Percentiles rank a stretch among this genome's conserved stretches.
Conservation (phyloP, 2,329 filamentous ascomycete species). For the Aspergillus sp. region DNA sequence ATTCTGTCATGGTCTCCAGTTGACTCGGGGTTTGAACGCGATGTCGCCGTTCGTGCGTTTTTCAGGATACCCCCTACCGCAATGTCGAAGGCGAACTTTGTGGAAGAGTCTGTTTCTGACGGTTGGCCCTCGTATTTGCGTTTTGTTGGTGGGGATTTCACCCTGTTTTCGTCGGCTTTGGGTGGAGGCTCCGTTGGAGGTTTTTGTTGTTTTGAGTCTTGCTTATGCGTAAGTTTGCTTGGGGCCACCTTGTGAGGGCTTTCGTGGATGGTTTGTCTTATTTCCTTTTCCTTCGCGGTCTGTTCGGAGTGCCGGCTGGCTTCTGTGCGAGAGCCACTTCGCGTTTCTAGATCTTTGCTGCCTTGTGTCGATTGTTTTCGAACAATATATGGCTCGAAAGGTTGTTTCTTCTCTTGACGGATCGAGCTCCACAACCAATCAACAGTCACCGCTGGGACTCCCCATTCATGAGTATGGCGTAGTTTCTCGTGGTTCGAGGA, state of each 20-base stretch:
- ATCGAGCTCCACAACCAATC: constrained; percentile 88
- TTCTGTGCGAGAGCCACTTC: constrained; percentile 21
- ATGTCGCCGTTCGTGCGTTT: constrained; percentile 37
- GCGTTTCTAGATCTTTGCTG: constrained; percentile 19
- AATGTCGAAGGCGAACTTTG: constrained; percentile 33
- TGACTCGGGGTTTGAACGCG: constrained; percentile 26
- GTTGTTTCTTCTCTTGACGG: constrained; percentile 48
- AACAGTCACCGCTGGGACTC: constrained; percentile 75
- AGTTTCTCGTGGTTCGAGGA: constrained; percentile 69
- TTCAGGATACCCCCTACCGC: constrained; percentile 44
- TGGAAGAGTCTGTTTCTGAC: constrained; percentile 13
- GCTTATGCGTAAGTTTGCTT: background rate
- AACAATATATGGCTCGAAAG: constrained; percentile 49
- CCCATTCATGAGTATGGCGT: constrained; percentile 70
- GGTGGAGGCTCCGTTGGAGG: background rate
- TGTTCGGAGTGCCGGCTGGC: constrained; percentile 11
- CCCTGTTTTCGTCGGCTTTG: background rate
- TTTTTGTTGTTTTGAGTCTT: background rate
- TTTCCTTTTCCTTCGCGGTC: constrained; percentile 12
- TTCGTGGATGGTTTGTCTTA: background rate
- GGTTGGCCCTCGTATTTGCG: constrained; percentile 17
- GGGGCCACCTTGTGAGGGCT: background rate
- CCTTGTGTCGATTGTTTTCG: constrained; percentile 25
- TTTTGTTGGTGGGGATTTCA: constrained; percentile 14
- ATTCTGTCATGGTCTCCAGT: constrained; percentile 20